Conservation (phyloP, 129 eudicot genomes). For the Glebionis coronaria region DNA sequence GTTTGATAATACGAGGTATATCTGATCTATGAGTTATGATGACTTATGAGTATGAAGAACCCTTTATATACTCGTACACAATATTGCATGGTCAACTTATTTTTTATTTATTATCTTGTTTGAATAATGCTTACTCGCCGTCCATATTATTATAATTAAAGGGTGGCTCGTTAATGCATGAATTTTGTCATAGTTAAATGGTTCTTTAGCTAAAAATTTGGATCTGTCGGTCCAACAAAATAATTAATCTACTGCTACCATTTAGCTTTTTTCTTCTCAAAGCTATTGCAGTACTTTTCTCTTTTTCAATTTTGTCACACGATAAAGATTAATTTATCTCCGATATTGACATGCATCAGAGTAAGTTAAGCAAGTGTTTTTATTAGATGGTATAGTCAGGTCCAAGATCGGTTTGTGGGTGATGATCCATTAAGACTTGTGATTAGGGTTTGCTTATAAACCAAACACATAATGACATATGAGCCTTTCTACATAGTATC, state of each 20-base stretch:
- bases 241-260: background rate
- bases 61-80: constrained; percentile 12
- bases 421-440: no score
- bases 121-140: background rate
- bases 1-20: constrained; percentile 23
- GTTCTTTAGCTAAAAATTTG: constrained; percentile 14
- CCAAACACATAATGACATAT: no score
- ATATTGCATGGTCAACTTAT: constrained; percentile 16
- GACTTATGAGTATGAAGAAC: background rate
- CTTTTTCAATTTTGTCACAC: no score
- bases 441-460: no score
- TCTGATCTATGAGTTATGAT: background rate
- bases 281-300: no score
- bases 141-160: constrained; percentile 16
- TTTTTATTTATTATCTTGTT: background rate
- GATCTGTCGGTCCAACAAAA: constrained; percentile 16
- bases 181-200: background rate
- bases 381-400: no score
- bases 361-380: no score
- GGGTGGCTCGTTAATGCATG: constrained; percentile 22
- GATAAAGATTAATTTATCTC: no score
- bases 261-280: no score
- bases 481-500: no score
- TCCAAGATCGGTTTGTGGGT: no score
- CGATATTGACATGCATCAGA: no score